Evolutionary conservation across 352 stramenopile genomes (phyloP).

Genomic region (Elongisporangium anandrum): DNA sequence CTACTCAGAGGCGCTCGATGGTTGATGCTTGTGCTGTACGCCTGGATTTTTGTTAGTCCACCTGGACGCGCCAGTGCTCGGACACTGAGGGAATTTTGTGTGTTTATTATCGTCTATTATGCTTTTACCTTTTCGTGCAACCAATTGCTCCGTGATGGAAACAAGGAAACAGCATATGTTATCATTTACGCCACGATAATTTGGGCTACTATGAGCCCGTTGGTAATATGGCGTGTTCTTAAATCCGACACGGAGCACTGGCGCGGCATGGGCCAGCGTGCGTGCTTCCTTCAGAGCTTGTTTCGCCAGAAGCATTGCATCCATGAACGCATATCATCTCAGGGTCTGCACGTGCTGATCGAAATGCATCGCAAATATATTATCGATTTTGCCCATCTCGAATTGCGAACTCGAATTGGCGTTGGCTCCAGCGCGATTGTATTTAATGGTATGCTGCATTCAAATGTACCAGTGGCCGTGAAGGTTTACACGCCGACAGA

Average conservation of each 20-base stretch:
- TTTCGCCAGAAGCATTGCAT: conserved; percentile 34
- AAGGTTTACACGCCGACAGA: conserved; percentile 56
- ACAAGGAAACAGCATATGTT: conserved; percentile 16
- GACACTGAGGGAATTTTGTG: conserved; percentile 36
- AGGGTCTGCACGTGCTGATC: conserved; percentile 48
- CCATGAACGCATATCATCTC: conserved; percentile 31
- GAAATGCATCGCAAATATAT: conserved; percentile 42
- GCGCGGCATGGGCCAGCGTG: conserved; percentile 40
- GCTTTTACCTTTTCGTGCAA: conserved; percentile 29
- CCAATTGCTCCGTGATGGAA: conserved; percentile 23
- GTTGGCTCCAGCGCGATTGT: conserved; percentile 40
- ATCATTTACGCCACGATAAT: conserved; percentile 30
- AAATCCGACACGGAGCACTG: conserved; percentile 63
- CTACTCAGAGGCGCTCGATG: conserved; percentile 12
- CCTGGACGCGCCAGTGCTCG: conserved; percentile 31
- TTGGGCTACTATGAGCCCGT: conserved; percentile 26
- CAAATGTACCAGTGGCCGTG: conserved; percentile 37
- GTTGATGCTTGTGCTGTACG: conserved; percentile 24
- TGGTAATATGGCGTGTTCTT: conserved; percentile 36
- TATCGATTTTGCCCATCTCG: conserved; percentile 35
- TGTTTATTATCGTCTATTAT: conserved; percentile 34
- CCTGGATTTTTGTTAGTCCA: conserved; percentile 35
- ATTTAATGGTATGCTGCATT: conserved; percentile 38
- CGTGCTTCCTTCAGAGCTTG: conserved; percentile 21
- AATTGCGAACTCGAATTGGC: conserved; percentile 30